Percentiles rank a stretch among this genome's conserved stretches.
These are phyloP conservation scores for Saururus chinensis DNA, from an alignment of 164 flowering plant species.

Conservation along the genomic window DNA sequence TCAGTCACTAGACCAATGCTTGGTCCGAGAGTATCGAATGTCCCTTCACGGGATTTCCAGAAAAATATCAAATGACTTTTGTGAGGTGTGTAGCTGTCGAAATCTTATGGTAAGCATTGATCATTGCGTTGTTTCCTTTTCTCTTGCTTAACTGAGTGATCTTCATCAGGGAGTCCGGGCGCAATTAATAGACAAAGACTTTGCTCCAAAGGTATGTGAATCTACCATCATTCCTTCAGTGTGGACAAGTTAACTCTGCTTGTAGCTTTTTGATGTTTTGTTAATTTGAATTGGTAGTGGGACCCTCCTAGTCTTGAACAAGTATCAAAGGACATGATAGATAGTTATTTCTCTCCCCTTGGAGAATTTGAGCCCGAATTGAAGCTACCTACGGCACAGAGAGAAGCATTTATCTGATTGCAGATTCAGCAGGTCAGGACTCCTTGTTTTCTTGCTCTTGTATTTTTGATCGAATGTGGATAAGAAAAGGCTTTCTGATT, in stretches of 20 bases:
- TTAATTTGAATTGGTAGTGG: constrained; percentile 47
- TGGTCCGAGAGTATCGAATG: constrained; percentile 70
- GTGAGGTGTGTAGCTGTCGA: constrained; percentile 40
- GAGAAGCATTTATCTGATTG: constrained; percentile 56
- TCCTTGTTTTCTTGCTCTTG: too few species aligned
- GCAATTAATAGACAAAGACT: constrained; percentile 75
- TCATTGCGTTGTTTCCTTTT: background rate
- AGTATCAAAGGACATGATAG: constrained; percentile 85
- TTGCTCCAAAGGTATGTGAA: constrained; percentile 68
- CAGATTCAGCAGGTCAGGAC: background rate
- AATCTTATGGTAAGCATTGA: background rate
- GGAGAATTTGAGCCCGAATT: constrained; percentile 56
- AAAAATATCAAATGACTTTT: constrained; percentile 54
- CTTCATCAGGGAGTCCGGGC: constrained; percentile 71
- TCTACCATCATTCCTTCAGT: background rate
- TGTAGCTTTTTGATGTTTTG: background rate
- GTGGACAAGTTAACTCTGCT: background rate
- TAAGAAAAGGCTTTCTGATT: too few species aligned
- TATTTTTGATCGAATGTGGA: too few species aligned
- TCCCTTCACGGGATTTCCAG: constrained; percentile 53
- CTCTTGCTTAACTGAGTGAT: background rate
- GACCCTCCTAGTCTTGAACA: constrained; percentile 54
- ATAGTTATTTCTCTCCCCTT: constrained; percentile 40
- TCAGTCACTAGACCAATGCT: constrained; percentile 74
- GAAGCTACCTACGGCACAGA: constrained; percentile 44